phyloP scores from a whole-genome alignment of 1,139 yeast species.

The Sugiyamaella novakii region DNA sequence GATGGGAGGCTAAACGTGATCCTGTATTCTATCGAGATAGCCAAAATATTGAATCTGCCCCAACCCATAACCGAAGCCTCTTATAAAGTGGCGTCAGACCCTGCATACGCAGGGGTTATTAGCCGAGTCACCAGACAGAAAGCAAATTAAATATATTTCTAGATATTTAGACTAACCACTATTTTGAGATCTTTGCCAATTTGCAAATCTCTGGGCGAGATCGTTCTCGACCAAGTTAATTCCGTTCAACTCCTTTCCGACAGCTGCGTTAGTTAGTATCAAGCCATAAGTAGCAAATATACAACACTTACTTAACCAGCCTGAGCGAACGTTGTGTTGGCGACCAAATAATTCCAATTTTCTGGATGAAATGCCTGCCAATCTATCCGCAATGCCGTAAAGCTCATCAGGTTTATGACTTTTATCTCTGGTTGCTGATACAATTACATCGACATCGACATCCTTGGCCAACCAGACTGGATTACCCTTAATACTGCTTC shows the following conservation, averaged over 20 bases:
- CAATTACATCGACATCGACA: conserved; percentile 74
- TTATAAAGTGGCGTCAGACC: not conserved
- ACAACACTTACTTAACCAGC: conserved; percentile 65
- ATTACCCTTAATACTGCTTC: conserved; percentile 59
- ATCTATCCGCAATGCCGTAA: conserved; percentile 80
- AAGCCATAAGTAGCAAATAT: no score
- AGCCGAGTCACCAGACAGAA: no score
- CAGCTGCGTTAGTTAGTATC: no score
- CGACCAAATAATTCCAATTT: conserved; percentile 90
- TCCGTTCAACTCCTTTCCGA: conserved; percentile 79
- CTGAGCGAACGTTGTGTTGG: conserved; percentile 79
- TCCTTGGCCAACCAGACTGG: conserved; percentile 71
- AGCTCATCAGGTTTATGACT: conserved; percentile 88
- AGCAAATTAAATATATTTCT: no score
- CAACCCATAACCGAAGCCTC: no score
- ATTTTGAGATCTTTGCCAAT: conserved; percentile 24
- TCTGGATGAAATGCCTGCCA: conserved; percentile 73
- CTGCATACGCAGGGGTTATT: no score
- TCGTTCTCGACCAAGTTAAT: conserved; percentile 61
- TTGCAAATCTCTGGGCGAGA: conserved; percentile 40
- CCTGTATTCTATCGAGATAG: no score
- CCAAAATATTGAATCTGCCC: no score
- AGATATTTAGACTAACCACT: no score
- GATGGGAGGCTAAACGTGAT: no score
- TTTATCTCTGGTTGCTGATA: conserved; percentile 83